Evolutionary conservation across 345 rosid species (phyloP).

Genomic region (Aegle marmelos): DNA sequence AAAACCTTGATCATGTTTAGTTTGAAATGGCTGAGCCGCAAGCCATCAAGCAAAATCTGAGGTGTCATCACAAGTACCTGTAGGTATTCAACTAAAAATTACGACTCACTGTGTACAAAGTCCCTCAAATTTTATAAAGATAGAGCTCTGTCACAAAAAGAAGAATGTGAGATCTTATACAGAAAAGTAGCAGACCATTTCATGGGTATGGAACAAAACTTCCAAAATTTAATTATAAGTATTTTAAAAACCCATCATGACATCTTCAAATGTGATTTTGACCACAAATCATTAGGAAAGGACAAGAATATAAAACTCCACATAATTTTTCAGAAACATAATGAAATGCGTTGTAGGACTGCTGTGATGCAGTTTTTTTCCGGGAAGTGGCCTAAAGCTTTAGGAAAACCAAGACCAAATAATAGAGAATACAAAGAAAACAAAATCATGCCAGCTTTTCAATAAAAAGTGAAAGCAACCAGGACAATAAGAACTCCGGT

Average conservation of each 20-base stretch:
- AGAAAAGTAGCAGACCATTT: not conserved
- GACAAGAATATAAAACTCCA: not conserved
- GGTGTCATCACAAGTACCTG: constrained; percentile 98
- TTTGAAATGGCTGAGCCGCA: constrained; percentile 63
- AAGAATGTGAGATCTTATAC: not conserved
- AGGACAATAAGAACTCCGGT: not conserved
- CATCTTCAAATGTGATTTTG: not conserved
- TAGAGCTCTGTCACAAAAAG: not conserved
- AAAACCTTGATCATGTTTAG: constrained; percentile 66
- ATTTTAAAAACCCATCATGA: not conserved
- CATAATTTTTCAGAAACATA: not conserved
- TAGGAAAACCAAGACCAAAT: not conserved
- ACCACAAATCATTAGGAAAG: not conserved
- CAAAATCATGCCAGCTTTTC: not conserved
- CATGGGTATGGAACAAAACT: not conserved
- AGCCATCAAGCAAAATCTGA: constrained; percentile 62
- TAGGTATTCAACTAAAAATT: constrained; percentile 8
- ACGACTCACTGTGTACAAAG: not conserved
- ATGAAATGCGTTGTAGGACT: not conserved
- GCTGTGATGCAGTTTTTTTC: not conserved
- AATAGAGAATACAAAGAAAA: not conserved
- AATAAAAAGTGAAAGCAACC: not conserved
- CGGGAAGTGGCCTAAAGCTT: not conserved
- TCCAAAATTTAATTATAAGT: not conserved
- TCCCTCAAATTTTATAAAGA: constrained; percentile 1